These are phyloP conservation scores for Aspergillus kassunensis DNA, from an alignment of 495 filamentous ascomycete species.

Conservation along the genomic window DNA sequence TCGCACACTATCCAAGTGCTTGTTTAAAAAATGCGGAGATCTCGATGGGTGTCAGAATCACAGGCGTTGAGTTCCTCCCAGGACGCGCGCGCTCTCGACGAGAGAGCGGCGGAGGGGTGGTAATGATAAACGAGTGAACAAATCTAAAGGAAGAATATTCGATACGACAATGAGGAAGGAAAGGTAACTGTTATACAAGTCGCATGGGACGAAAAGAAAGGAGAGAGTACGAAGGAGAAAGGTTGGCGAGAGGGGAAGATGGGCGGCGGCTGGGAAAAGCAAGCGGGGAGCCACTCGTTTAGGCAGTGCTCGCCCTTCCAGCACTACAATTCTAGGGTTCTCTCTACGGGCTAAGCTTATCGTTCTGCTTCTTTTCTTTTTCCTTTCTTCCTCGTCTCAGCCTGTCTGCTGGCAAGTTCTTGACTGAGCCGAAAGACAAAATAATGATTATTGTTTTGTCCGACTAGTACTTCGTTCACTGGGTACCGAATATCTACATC, in stretches of 20 bases:
- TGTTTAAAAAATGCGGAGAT: conserved; percentile 26
- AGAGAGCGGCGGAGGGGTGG: conserved; percentile 15
- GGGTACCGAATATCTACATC: no score
- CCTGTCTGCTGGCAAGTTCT: background rate
- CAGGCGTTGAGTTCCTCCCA: conserved; percentile 15
- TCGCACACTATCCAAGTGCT: conserved; percentile 13
- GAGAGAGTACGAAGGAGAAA: conserved; percentile 28
- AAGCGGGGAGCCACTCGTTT: conserved; percentile 20
- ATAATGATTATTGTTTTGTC: no score
- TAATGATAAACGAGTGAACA: conserved; percentile 22
- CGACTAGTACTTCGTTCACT: no score
- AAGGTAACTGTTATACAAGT: conserved; percentile 39
- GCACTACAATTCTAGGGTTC: background rate
- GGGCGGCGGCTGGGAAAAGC: conserved; percentile 25
- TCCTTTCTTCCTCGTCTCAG: conserved; percentile 3
- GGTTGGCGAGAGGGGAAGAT: conserved; percentile 23
- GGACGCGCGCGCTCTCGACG: conserved; percentile 11
- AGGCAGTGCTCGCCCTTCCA: conserved; percentile 9
- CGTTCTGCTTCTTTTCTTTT: background rate
- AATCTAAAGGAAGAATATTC: conserved; percentile 9
- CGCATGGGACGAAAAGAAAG: conserved; percentile 29
- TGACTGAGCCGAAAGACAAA: no score
- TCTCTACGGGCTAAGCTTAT: background rate
- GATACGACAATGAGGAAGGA: conserved; percentile 19
- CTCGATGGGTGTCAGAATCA: conserved; percentile 19